Base-by-base conservation (phyloP, 2,329 filamentous ascomycete species). In the Stemphylium beticola region DNA sequence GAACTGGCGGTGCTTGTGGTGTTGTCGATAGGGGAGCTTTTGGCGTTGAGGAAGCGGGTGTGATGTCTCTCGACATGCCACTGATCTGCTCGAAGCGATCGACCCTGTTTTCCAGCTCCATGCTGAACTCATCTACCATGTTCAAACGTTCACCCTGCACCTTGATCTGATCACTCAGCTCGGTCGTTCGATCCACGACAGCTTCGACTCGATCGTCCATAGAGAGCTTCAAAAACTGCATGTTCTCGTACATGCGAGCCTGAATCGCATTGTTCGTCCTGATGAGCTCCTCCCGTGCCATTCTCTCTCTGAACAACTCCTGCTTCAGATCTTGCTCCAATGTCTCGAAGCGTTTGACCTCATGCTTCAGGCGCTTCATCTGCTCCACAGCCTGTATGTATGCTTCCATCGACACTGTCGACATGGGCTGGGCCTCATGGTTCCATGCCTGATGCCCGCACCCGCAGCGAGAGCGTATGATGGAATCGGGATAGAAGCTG, bases 371-470 rank as follows among this genome's bases (percentile, higher is more conserved):
- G 15, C 63, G 55, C 61, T 73, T 72, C 65, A 76, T 63, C 49
- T 76, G 69, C 46, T 76, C 72, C n/a, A 75, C 57, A 6, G 76
- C 64, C 2, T 66, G 63, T 4, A 68, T 45, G 49, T 76, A 74
- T 53, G 76, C 67, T 20, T 76, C 73, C 51, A 70, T 65, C 33
- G 75, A 68, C 26, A 76, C 74, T 4, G 66, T 62, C 4, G 68
- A 68, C 18, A 71, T 47, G 9, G 72, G 68, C 53, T 76, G 69
- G 4, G 67, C 62, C 54, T 76, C 74, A 59, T 80, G 78, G 58
- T 77, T 75, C 73, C 78, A 80, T 61, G 78, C 78, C 64, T 79
- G 78, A 64, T 80, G 78, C 12, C 78, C 78, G 60, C 78, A 80
- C 17, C 77, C 77, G 58, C 78, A 81, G 44, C 65, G 72, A n/a